These are phyloP conservation scores for Ensete ventricosum DNA, from an alignment of 176 grass and related monocot genomes.

Conservation along the genomic window DNA sequence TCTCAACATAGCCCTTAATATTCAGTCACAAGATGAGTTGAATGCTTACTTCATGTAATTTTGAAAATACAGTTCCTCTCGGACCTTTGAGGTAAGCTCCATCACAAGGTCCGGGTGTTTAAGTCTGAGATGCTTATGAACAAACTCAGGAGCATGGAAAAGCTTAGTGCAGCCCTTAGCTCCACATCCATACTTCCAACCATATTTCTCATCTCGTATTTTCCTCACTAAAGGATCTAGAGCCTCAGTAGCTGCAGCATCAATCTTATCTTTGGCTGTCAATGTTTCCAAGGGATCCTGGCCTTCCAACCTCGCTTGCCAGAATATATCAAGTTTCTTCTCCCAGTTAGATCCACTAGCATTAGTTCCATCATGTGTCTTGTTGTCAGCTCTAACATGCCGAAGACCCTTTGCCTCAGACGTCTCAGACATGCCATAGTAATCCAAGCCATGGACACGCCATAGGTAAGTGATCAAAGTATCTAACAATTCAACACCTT, in stretches of 20 bases:
- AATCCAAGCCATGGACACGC: slow-evolving; percentile 93
- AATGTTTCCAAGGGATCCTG: slow-evolving; percentile 75
- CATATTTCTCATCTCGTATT: slow-evolving; percentile 99
- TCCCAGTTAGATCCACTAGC: slow-evolving; percentile 65
- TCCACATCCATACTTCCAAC: slow-evolving; percentile 99
- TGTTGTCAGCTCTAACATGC: slow-evolving; percentile 73
- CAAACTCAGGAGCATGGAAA: slow-evolving; percentile 98
- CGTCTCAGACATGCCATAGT: slow-evolving; percentile 75
- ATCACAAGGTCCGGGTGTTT: slow-evolving; percentile 89
- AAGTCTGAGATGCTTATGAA: slow-evolving; percentile 95
- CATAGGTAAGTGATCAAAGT: slow-evolving; percentile 87
- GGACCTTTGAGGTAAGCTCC: slow-evolving; percentile 87
- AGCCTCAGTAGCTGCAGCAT: slow-evolving; percentile 79
- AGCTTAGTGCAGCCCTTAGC: slow-evolving; percentile 97
- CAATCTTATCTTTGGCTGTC: slow-evolving; percentile 87
- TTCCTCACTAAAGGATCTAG: slow-evolving; percentile 85
- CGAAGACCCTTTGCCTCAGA: slow-evolving; percentile 68
- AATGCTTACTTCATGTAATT: slow-evolving; percentile 95
- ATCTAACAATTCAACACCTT: slow-evolving; percentile 90
- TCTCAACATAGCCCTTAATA: neutral
- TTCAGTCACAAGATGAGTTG: neutral
- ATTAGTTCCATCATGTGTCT: slow-evolving; percentile 48
- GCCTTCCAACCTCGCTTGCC: slow-evolving; percentile 68
- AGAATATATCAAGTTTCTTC: slow-evolving; percentile 78
- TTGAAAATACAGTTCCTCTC: slow-evolving; percentile 89